Percentiles rank a stretch among this genome's conserved stretches.
phyloP scores from a whole-genome alignment of 345 rosid genomes.

The Rhodamnia rubescens region DNA sequence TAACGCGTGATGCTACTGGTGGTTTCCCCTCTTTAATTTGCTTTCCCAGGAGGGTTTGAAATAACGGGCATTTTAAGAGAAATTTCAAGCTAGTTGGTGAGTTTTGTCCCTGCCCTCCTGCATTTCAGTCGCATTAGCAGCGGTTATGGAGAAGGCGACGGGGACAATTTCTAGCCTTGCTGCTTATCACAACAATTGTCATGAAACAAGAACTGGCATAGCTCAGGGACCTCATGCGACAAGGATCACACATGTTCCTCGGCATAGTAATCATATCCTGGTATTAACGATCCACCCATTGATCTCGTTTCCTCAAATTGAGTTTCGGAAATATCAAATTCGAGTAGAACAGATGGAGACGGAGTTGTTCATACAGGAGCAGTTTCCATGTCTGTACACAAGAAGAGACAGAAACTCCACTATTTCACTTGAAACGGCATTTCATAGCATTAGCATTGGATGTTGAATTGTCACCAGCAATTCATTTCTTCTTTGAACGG shows the following conservation, averaged over 20 bases:
- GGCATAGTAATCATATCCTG: neutral
- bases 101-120: neutral
- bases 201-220: neutral
- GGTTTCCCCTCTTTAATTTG: neutral
- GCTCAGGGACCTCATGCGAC: neutral
- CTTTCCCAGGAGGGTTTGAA: neutral
- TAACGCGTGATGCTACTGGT: neutral
- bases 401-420: neutral
- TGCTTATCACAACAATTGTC: neutral
- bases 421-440: neutral
- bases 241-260: neutral
- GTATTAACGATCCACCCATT: neutral
- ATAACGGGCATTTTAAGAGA: neutral
- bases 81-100: neutral
- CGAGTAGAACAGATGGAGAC: neutral
- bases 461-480: neutral
- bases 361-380: neutral
- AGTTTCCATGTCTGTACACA: neutral
- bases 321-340: neutral
- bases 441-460: neutral
- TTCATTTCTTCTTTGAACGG: neutral
- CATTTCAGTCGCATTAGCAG: neutral
- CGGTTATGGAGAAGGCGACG: neutral
- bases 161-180: neutral
- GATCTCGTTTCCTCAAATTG: neutral